Base-by-base conservation (phyloP, 2,329 filamentous ascomycete genomes). In the Nemania diffusa region DNA sequence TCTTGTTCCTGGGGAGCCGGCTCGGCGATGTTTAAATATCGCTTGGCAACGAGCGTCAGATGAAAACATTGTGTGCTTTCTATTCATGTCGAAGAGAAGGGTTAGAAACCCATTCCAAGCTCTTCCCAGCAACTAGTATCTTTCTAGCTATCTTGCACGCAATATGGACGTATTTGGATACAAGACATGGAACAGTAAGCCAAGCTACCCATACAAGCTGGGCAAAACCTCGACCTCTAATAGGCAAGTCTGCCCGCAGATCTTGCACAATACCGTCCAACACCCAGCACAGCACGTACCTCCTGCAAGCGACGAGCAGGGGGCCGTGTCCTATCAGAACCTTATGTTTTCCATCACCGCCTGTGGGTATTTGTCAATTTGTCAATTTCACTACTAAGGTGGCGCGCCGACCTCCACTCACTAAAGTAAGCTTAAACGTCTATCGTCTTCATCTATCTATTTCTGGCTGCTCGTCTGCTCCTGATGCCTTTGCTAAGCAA, bases 291-390 rank as follows among this genome's bases (percentile, higher is more conserved):
- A 52, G 46, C 29, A 13, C 63, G 26, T 44, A 42, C 37, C 37
- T 50, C 32, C 50, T 57, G 64, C 60, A 57, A 64, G 44, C 57
- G 57, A 51, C 44, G 50, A 44, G 29, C 64, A 48, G n/a, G 58
- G 58, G 40, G 32, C 34, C 4, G 44, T 50, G 32, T 24, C 58
- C 64, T 63, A 62, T 62, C 62, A 68, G 37, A 55, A 15, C 55
- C 57, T 50, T 55, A 66, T 52, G 42, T 52, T 53, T 61, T 32
- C 52, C 42, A 22, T 42, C 53, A 32, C 40, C 44, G 46, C 46
- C 20, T 57, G 65, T 58, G 56, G 37, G 53, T 69, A 69, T 69
- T 69, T 69, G 67, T 69, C 67, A 69, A 62, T 42, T 29, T 37
- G 20, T 8, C 17, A 64, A 53, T 58, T 50, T 42, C 56, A 51